Base-by-base conservation (phyloP, 179 eudicot genomes). In the Spergularia azorica region DNA sequence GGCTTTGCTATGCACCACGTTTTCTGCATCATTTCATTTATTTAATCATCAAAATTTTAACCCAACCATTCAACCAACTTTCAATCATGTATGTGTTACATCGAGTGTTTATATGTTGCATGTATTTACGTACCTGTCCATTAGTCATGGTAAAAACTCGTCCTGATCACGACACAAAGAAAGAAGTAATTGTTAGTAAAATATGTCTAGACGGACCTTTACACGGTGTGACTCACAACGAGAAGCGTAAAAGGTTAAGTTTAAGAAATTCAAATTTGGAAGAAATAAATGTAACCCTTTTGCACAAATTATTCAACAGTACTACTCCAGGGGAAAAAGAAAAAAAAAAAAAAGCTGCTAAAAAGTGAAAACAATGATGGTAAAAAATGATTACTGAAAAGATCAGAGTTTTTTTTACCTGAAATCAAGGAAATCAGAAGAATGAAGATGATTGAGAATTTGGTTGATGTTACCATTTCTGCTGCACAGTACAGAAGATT, bases 1-100 rank as follows among this genome's bases (percentile, higher is more conserved):
- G 97, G 98, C 81, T 92, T 94, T 3, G 98, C 95, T 78, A 94
- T 86, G 51, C 98, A 94, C 98, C 98, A 94, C 50, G 89, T 92
- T 80, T 70, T 87, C 97, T 90, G 92, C 83, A 79, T 61, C 61
- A 62, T 63, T n/a, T 11, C 3, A 7, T 1, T 2, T 0, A 17
- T 16, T 46, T 13, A 71, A 16, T 57, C 10, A n/a, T 71, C 63
- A 15, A 70, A 67, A 15, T 32, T 21, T 3, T 26, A 26, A 26
- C 32, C 32, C 32, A 36, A 32, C 36, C 36, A 60, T 12, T 13
- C 6, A 72, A 59, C 0, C 3, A 60, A 58, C 4, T 36, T 36
- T 36, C 39, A 36, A 2, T 36, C 0, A 36, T 36, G 36, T 32
- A 36, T 13, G 36, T 32, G 54, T 4, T 20, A 21, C 1, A 1